phyloP scores from a whole-genome alignment of 768 basidiomycete species.

The Sistotremastrum niveocremeum region DNA sequence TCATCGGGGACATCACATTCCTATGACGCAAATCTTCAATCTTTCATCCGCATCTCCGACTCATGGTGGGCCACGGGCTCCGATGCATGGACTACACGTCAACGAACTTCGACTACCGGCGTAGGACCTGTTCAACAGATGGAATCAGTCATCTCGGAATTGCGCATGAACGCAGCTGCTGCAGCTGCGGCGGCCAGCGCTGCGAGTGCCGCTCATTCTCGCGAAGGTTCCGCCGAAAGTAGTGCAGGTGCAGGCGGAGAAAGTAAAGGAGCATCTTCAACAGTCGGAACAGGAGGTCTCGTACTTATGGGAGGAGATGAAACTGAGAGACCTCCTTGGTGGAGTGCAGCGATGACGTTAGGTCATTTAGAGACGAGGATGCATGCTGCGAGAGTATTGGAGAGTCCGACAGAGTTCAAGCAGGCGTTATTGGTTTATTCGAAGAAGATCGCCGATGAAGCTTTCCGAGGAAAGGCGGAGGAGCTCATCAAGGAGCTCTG shows the following conservation, averaged over 20 bases:
- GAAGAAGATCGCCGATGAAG: conserved; percentile 79
- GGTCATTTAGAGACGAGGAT: conserved; percentile 81
- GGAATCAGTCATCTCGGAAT: no score
- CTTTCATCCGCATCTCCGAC: conserved; percentile 69
- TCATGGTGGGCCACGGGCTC: conserved; percentile 80
- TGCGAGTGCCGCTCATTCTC: conserved; percentile 14
- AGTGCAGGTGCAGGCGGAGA: conserved; percentile 11
- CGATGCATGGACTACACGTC: conserved; percentile 68
- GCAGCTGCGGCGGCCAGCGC: conserved; percentile 38
- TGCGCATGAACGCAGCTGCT: background rate
- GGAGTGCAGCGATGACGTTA: conserved; percentile 69
- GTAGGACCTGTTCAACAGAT: conserved; percentile 4
- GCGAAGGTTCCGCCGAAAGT: conserved; percentile 14
- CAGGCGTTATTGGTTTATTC: conserved; percentile 64
- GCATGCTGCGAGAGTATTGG: conserved; percentile 58
- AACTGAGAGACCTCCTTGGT: conserved; percentile 57
- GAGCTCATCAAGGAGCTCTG: conserved; percentile 84
- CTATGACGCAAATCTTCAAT: conserved; percentile 51
- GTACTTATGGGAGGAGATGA: conserved; percentile 3
- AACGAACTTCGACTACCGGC: conserved; percentile 29
- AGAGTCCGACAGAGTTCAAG: conserved; percentile 79
- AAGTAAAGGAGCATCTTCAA: conserved; percentile 23
- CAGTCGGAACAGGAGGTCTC: conserved; percentile 15
- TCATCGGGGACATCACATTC: conserved; percentile 70
- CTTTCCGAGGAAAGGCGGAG: conserved; percentile 76